Conservation (phyloP, 2,329 filamentous ascomycete genomes). For the Penicillium sp. region DNA sequence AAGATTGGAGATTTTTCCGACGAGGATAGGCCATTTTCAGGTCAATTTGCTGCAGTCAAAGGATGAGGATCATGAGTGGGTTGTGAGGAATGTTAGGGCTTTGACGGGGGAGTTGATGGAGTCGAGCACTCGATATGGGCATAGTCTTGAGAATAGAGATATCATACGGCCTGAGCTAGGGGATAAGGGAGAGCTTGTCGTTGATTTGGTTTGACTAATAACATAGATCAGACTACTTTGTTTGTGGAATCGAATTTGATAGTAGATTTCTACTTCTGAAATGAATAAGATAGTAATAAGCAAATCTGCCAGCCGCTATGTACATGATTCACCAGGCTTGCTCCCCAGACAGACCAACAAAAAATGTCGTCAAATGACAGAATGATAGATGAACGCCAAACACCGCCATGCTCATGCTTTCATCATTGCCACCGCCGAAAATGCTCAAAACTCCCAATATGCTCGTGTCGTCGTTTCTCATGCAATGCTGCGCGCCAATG, state of each 20-base stretch:
- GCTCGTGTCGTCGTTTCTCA: constrained; percentile 6
- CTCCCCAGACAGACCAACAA: background rate
- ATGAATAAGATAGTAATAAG: background rate
- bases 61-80: constrained; percentile 32
- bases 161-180: constrained; percentile 21
- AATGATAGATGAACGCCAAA: constrained; percentile 10
- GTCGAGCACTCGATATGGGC: constrained; percentile 12
- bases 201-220: constrained; percentile 19
- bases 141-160: constrained; percentile 7
- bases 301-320: background rate
- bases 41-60: constrained; percentile 24
- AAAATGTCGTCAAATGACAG: background rate
- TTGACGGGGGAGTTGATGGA: constrained; percentile 27
- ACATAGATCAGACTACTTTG: too few species aligned
- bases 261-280: background rate
- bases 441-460: constrained; percentile 12
- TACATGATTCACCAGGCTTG: background rate
- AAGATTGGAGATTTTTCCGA: constrained; percentile 35
- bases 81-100: constrained; percentile 23
- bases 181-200: constrained; percentile 28
- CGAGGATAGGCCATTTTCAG: constrained; percentile 30
- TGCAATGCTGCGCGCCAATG: constrained; percentile 2
- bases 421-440: constrained; percentile 5
- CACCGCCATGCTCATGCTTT: constrained; percentile 12
- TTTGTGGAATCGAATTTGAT: too few species aligned